Base-by-base conservation (phyloP, 129 eudicot species). In the Flaveria trinervia region DNA sequence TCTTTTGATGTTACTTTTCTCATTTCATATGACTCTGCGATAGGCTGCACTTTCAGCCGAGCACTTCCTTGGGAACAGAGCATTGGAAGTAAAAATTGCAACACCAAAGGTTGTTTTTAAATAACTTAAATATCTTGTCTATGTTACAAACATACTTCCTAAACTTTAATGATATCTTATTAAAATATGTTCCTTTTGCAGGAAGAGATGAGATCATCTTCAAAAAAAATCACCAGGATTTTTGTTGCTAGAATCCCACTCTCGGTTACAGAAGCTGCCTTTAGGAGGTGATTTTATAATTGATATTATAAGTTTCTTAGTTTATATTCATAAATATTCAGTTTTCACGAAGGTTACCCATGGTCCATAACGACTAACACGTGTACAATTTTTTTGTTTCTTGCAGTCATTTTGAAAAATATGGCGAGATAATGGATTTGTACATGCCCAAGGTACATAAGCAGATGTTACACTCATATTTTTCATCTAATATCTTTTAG, bases 401-500 rank as follows among this genome's bases (percentile, higher is more conserved):
- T 49, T 89, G 84, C 96, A 95, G 99, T 66, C 90, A 95, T 84
- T 95, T 95, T 80, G 97, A 95, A 85, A 92, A 79, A 28, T 95
- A 79, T 76, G 99, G 99, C 20, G 95, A 91, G 61, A 92, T 95
- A 39, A 85, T 90, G 36, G 99, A 95, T 77, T 83, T 95, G 68
- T 95, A 95, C 87, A 95, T 95, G 99, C 99, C 99, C 60, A 95
- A 95, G 96, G 99, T 95, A 72, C 67, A 9, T 60, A 64, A 23
- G 44, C 25, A 46, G 52, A 59, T 49, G 73, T 46, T 56, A 43
- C 39, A 66, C 17, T 72, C 26, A 23, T 77, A 28, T 56, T 67
- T 48, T 18, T 44, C 28, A 17, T 26, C 18, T 71, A 8, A 3
- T 13, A 8, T 57, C 10, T 61, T 28, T 56, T 68, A 49, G 30